Conservation (phyloP, 2,329 filamentous ascomycete species). For the Colletotrichum karsti region DNA sequence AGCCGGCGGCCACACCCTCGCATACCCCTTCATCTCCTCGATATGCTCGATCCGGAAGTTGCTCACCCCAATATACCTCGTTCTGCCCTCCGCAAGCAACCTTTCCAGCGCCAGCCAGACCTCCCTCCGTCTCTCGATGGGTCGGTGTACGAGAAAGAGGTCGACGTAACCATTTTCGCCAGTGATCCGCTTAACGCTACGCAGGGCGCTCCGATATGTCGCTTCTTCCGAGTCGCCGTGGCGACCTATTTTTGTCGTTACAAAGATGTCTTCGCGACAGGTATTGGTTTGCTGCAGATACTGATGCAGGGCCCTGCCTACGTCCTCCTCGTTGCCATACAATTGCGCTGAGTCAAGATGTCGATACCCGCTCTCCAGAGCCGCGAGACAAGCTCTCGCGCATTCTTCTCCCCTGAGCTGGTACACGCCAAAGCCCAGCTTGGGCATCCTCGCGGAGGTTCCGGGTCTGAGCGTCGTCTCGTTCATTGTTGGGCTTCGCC, state of each 20-base stretch:
- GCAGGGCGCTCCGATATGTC: slow-evolving; percentile 66
- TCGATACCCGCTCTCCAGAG: slow-evolving; percentile 66
- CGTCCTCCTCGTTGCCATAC: slow-evolving; percentile 75
- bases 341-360: slow-evolving; percentile 70
- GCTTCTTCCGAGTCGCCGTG: slow-evolving; percentile 61
- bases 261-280: slow-evolving; percentile 64
- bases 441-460: slow-evolving; percentile 58
- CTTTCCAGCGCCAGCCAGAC: slow-evolving; percentile 75
- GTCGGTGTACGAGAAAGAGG: slow-evolving; percentile 75
- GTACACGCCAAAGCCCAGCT: slow-evolving; percentile 78
- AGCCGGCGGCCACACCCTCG: slow-evolving; percentile 73
- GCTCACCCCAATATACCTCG: slow-evolving; percentile 75
- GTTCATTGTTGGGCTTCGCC: background rate
- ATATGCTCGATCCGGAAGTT: slow-evolving; percentile 76
- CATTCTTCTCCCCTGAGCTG: slow-evolving; percentile 63
- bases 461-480: slow-evolving; percentile 27
- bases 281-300: slow-evolving; percentile 34
- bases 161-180: slow-evolving; percentile 71
- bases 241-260: slow-evolving; percentile 75
- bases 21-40: slow-evolving; percentile 72
- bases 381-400: slow-evolving; percentile 64
- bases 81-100: slow-evolving; percentile 65
- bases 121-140: slow-evolving; percentile 64
- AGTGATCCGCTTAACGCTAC: slow-evolving; percentile 70
- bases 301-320: slow-evolving; percentile 69